A percentile compares a stretch with the other conserved stretches of the same genome.
phyloP scores from a whole-genome alignment of 2,329 filamentous ascomycete genomes.

The Verticillium nonalfalfae region DNA sequence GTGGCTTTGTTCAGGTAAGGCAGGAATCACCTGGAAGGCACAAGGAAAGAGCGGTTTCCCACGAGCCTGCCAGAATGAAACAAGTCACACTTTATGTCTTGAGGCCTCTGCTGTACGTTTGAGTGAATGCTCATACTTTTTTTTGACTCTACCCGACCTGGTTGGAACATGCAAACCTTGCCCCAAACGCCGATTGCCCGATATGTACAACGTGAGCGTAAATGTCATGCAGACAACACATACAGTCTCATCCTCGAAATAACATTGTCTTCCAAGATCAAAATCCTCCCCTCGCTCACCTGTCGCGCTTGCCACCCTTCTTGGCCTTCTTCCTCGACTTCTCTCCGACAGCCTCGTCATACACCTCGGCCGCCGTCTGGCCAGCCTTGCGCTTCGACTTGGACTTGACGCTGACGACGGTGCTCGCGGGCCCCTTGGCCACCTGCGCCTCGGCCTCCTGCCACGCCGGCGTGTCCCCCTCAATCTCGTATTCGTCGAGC shows the following conservation, averaged over 20 bases:
- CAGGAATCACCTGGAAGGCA: not conserved
- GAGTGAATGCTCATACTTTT: not conserved
- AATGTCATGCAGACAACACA: not conserved
- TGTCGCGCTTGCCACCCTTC: constrained; percentile 2
- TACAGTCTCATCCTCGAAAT: not conserved
- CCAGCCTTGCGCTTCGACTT: constrained; percentile 72
- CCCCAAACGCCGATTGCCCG: not conserved
- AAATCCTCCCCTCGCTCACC: not conserved
- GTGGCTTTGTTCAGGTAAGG: not conserved
- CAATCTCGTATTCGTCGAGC: constrained; percentile 70
- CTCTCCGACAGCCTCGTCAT: constrained; percentile 52
- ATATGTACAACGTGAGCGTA: not conserved
- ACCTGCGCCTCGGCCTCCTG: constrained; percentile 72
- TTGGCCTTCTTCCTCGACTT: constrained; percentile 50
- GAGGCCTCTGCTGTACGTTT: not conserved
- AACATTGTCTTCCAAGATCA: not conserved
- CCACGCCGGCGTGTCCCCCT: constrained; percentile 56
- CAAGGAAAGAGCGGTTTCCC: not conserved
- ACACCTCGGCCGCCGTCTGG: constrained; percentile 52
- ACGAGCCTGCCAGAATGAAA: no score
- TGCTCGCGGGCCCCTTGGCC: constrained; percentile 46
- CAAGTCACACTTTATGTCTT: not conserved
- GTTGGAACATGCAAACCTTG: not conserved
- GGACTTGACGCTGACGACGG: constrained; percentile 75
- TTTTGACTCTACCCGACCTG: not conserved